Conservation (phyloP, 1,139 yeast genomes). For the Debaryomyces nepalensis region DNA sequence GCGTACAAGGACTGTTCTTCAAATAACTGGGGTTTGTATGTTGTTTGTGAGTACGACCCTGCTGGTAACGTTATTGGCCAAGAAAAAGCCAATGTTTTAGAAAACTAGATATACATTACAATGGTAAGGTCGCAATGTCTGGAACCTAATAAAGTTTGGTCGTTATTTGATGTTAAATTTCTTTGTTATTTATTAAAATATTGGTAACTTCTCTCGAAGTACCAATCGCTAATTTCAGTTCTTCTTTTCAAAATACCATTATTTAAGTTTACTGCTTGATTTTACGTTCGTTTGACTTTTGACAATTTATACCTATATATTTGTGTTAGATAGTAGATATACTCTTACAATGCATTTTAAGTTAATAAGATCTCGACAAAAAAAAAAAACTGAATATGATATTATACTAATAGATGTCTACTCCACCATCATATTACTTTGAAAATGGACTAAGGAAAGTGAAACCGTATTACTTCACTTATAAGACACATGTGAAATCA, state of each 20-base stretch:
- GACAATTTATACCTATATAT: constrained; percentile 8
- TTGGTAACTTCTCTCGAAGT: neutral
- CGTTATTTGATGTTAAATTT: neutral
- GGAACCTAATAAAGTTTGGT: neutral
- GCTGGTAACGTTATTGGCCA: constrained; percentile 54
- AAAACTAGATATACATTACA: neutral
- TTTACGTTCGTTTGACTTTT: constrained; percentile 7
- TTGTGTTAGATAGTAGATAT: constrained; percentile 1
- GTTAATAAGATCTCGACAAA: too few relatives aligned
- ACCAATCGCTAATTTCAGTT: constrained; percentile 6
- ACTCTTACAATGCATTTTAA: neutral
- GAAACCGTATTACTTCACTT: constrained; percentile 47
- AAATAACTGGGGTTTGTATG: constrained; percentile 47
- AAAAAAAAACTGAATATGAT: neutral
- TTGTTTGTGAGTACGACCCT: constrained; percentile 52
- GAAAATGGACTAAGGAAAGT: constrained; percentile 51
- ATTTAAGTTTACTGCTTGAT: constrained; percentile 5
- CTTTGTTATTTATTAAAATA: constrained; percentile 6
- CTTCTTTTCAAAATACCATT: constrained; percentile 6
- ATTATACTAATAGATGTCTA: neutral
- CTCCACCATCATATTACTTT: constrained; percentile 22
- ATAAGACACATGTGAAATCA: constrained; percentile 47
- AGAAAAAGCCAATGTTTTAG: constrained; percentile 52
- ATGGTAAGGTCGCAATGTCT: neutral
- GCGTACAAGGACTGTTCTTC: constrained; percentile 51